Evolutionary conservation across 176 grass and related monocot species (phyloP).

Genomic region (Oryza punctata): DNA sequence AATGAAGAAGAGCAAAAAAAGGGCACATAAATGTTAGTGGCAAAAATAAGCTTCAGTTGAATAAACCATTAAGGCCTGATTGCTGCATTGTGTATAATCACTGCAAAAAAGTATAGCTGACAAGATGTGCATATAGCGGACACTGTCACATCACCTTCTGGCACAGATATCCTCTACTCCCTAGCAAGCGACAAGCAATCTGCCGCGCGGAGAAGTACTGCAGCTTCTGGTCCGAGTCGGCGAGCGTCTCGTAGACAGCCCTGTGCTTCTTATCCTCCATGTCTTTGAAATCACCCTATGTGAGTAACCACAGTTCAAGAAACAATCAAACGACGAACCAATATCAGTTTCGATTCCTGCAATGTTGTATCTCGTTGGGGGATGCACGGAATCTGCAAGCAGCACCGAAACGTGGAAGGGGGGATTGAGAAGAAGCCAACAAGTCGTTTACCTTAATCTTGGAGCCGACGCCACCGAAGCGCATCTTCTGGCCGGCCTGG

Average conservation of each 20-base stretch:
- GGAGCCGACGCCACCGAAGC: conserved; percentile 68
- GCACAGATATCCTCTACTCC: conserved; percentile 79
- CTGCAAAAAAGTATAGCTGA: not conserved
- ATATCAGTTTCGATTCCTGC: not conserved
- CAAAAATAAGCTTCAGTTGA: not conserved
- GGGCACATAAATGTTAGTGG: not conserved
- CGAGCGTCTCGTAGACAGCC: conserved; percentile 59
- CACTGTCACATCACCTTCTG: conserved; percentile 55
- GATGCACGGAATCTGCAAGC: not conserved
- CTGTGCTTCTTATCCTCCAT: conserved; percentile 86
- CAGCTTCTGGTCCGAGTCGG: conserved; percentile 80
- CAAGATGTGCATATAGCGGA: not conserved
- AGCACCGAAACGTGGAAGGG: not conserved
- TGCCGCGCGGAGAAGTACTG: conserved; percentile 87
- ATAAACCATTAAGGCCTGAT: not conserved
- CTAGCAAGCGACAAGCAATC: conserved; percentile 84
- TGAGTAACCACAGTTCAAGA: not conserved
- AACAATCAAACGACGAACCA: not conserved
- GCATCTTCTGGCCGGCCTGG: conserved; percentile 55
- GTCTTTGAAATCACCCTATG: conserved; percentile 75
- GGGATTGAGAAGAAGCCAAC: not conserved
- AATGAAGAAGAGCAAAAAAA: not conserved
- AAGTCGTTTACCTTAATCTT: conserved; percentile 62
- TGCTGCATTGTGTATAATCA: conserved; percentile 1
- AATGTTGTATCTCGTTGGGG: not conserved